These are phyloP conservation scores for Penicillium brevicompactum DNA, from an alignment of 2,329 filamentous ascomycete species.

Conservation along the genomic window DNA sequence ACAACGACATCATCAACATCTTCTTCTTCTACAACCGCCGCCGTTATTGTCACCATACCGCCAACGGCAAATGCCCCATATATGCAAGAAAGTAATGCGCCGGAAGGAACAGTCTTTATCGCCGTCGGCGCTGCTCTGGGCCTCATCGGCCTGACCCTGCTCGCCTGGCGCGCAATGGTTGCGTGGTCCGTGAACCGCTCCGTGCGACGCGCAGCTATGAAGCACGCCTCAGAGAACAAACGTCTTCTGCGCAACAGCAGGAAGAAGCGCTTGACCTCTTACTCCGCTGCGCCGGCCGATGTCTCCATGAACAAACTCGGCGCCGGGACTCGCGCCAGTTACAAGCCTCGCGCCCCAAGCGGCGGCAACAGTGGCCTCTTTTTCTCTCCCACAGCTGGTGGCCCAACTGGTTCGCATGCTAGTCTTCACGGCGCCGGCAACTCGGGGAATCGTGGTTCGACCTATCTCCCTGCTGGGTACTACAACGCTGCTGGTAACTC, in stretches of 20 bases:
- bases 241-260: constrained; percentile 56
- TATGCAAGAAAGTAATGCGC: constrained; percentile 82
- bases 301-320: constrained; percentile 59
- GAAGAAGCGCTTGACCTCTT: constrained; percentile 38
- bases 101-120: constrained; percentile 96
- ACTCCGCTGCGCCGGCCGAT: constrained; percentile 33
- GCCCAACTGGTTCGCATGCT: constrained; percentile 50
- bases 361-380: constrained; percentile 76
- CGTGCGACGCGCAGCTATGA: constrained; percentile 80
- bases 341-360: constrained; percentile 46
- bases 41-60: constrained; percentile 75
- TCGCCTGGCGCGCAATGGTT: constrained; percentile 85
- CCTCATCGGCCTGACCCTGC: constrained; percentile 75
- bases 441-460: constrained; percentile 66
- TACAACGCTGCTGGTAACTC: constrained; percentile 73
- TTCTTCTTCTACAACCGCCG: constrained; percentile 56
- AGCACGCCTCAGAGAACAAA: constrained; percentile 73
- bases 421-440: constrained; percentile 36
- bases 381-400: constrained; percentile 86
- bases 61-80: constrained; percentile 83
- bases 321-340: constrained; percentile 37
- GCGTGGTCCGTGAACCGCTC: constrained; percentile 91
- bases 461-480: constrained; percentile 84
- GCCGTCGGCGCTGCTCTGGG: constrained; percentile 86
- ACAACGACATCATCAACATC: constrained; percentile 42